These are phyloP conservation scores for Penstemon davidsonii DNA, from an alignment of 257 asterid species.

Conservation along the genomic window DNA sequence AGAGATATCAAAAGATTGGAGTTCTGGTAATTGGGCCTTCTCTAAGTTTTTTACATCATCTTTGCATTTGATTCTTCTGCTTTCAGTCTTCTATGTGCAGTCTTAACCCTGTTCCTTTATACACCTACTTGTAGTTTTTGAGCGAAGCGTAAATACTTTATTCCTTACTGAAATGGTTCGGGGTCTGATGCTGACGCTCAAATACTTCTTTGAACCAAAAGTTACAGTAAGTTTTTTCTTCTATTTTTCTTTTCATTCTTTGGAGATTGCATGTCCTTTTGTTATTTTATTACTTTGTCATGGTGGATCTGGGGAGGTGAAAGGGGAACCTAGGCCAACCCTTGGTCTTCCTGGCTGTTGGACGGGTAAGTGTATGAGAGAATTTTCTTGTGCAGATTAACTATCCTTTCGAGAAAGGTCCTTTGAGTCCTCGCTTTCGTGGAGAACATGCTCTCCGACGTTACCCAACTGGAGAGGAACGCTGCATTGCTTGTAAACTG, in stretches of 20 bases:
- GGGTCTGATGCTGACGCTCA: constrained; percentile 77
- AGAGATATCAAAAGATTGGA: constrained; percentile 92
- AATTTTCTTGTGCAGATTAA: constrained; percentile 58
- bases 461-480: constrained; percentile 93
- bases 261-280: not conserved
- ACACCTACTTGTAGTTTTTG: constrained; percentile 59
- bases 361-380: constrained; percentile 14
- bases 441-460: constrained; percentile 96
- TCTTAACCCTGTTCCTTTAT: constrained; percentile 21
- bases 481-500: constrained; percentile 92
- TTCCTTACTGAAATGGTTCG: constrained; percentile 95
- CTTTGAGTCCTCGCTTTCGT: constrained; percentile 92
- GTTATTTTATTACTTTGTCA: not conserved
- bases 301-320: constrained; percentile 7
- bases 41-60: constrained; percentile 21
- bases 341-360: constrained; percentile 4
- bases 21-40: constrained; percentile 50
- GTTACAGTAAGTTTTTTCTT: constrained; percentile 63
- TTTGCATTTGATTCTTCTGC: constrained; percentile 17
- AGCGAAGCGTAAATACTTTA: constrained; percentile 81
- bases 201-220: constrained; percentile 82
- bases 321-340: not conserved
- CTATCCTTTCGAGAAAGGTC: constrained; percentile 96
- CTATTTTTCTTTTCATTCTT: too few species aligned
- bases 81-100: constrained; percentile 4